Percentiles rank a stretch among this genome's conserved stretches.
Evolutionary conservation across 2,329 filamentous ascomycete species (phyloP).

Genomic region (Colletotrichum filicis): DNA sequence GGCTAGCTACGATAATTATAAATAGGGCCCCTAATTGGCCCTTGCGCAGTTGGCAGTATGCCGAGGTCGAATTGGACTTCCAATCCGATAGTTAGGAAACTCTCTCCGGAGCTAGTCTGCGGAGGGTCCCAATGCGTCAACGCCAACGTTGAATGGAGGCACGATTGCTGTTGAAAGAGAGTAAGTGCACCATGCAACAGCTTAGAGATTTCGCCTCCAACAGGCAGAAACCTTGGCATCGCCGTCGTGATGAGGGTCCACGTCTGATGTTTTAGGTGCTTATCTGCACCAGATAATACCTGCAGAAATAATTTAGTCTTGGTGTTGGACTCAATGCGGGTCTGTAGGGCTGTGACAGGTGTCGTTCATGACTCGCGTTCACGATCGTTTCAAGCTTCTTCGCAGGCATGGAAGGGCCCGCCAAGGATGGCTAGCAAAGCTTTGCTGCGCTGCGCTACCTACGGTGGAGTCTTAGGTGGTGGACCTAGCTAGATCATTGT

Average conservation of each 20-base stretch:
- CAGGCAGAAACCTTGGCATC: neutral
- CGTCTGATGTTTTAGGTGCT: neutral
- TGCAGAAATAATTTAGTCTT: neutral
- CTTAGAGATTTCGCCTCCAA: neutral
- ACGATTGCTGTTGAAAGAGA: neutral
- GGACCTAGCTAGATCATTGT: neutral
- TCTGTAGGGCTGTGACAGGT: conserved; percentile 20
- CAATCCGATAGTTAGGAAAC: no score
- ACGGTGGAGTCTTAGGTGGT: neutral
- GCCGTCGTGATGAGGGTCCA: neutral
- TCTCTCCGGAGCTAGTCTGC: neutral
- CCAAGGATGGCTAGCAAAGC: neutral
- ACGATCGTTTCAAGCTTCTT: neutral
- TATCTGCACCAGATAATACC: neutral
- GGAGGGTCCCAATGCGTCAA: neutral
- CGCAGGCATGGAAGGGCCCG: neutral
- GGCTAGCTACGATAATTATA: no score
- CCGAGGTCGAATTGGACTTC: no score
- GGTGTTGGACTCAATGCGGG: neutral
- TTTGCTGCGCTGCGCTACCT: neutral
- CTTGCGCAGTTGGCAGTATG: no score
- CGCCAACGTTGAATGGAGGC: neutral
- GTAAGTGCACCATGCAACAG: neutral
- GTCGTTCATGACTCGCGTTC: conserved; percentile 14
- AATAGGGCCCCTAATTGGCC: no score